phyloP scores from a whole-genome alignment of 257 asterid genomes.

The Sherardia arvensis region DNA sequence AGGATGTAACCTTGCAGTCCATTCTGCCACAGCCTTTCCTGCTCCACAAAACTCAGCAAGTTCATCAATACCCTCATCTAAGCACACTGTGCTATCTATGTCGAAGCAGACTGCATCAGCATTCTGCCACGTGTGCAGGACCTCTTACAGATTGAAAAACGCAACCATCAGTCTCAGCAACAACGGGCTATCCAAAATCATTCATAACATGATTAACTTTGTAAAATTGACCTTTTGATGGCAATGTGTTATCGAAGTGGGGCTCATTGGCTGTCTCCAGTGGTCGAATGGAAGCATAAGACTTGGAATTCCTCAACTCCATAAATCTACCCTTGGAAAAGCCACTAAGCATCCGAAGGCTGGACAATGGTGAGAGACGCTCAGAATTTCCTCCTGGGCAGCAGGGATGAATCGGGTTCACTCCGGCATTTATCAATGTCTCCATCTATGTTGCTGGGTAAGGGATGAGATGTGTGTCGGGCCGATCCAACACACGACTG shows the following conservation, averaged over 20 bases:
- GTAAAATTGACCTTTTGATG: slow-evolving; percentile 51
- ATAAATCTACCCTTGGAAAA: slow-evolving; percentile 13
- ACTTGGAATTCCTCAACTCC: slow-evolving; percentile 29
- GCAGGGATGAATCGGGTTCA: slow-evolving; percentile 28
- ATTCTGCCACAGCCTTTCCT: slow-evolving; percentile 89
- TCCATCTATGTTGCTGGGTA: too few species aligned
- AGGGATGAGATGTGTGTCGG: too few species aligned
- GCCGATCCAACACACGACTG: too few species aligned
- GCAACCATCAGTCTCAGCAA: slow-evolving; percentile 16
- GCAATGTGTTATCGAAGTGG: slow-evolving; percentile 54
- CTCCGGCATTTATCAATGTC: slow-evolving; percentile 41
- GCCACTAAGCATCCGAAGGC: slow-evolving; percentile 19
- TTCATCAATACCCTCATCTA: slow-evolving; percentile 98
- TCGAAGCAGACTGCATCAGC: slow-evolving; percentile 88
- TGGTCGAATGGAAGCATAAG: slow-evolving; percentile 51
- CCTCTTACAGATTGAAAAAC: slow-evolving; percentile 44
- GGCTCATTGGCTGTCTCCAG: slow-evolving; percentile 28
- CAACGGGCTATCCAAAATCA: neutral
- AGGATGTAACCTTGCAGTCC: slow-evolving; percentile 68
- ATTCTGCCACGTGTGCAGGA: slow-evolving; percentile 62
- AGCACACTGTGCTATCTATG: slow-evolving; percentile 93
- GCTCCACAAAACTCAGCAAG: slow-evolving; percentile 97
- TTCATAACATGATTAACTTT: neutral
- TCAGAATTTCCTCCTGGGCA: slow-evolving; percentile 20
- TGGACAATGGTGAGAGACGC: slow-evolving; percentile 22